Evolutionary conservation across 805 yeast species (phyloP).

Genomic region (Peterozyma xylosa): DNA sequence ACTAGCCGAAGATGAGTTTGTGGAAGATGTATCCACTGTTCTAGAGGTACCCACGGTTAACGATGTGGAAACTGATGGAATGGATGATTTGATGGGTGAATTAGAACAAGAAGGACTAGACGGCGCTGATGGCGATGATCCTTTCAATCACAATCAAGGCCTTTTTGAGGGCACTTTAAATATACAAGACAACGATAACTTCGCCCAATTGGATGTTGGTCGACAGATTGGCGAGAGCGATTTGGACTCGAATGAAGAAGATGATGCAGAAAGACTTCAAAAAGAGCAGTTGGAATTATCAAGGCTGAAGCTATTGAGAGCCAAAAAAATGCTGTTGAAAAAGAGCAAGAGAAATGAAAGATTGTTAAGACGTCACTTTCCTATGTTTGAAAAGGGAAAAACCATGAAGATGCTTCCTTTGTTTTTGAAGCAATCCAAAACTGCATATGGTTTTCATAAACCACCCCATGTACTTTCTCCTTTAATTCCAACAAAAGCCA

Average conservation of each 20-base stretch:
- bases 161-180: constrained; percentile 25
- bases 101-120: constrained; percentile 28
- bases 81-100: constrained; percentile 29
- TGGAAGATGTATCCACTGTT: constrained; percentile 19
- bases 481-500: constrained; percentile 48
- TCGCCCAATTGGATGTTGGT: constrained; percentile 23
- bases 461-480: constrained; percentile 38
- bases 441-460: constrained; percentile 41
- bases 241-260: constrained; percentile 8
- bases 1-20: constrained; percentile 78
- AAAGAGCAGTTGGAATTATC: constrained; percentile 7
- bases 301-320: constrained; percentile 7
- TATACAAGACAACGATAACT: constrained; percentile 19
- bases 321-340: constrained; percentile 14
- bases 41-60: constrained; percentile 9
- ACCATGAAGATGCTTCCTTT: constrained; percentile 59
- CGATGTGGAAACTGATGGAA: constrained; percentile 23
- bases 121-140: constrained; percentile 22
- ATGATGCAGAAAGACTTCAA: constrained; percentile 12
- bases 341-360: constrained; percentile 24
- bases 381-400: constrained; percentile 48
- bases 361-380: constrained; percentile 45
- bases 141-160: constrained; percentile 18
- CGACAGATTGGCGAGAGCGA: constrained; percentile 12
- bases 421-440: constrained; percentile 54